Evolutionary conservation across 768 basidiomycete genomes (phyloP).

Genomic region (Suillus lakei): DNA sequence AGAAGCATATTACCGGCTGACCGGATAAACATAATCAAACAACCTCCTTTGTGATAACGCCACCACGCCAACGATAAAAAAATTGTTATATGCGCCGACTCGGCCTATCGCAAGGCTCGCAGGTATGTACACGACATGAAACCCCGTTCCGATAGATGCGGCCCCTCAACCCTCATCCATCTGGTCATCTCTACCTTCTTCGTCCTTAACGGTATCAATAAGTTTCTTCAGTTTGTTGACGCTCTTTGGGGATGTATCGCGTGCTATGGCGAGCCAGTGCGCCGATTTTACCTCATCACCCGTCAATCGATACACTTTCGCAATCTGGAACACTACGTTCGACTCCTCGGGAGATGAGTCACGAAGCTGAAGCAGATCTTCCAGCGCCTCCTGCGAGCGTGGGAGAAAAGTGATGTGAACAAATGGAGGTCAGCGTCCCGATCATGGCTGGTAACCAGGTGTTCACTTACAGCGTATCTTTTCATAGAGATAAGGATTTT

Average conservation of each 20-base stretch:
- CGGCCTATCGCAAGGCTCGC: not conserved
- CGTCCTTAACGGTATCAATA: conserved; percentile 71
- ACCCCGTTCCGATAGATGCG: not conserved
- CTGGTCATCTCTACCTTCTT: conserved; percentile 55
- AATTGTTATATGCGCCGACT: conserved; percentile 13
- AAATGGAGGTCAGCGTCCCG: conserved; percentile 28
- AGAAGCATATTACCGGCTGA: conserved; percentile 27
- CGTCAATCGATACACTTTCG: conserved; percentile 84
- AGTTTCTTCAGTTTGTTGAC: conserved; percentile 81
- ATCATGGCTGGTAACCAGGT: conserved; percentile 25
- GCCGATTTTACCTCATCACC: conserved; percentile 82
- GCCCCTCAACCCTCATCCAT: conserved; percentile 76
- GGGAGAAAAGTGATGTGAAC: conserved; percentile 28
- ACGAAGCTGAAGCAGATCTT: conserved; percentile 80
- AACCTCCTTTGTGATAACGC: conserved; percentile 20
- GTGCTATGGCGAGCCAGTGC: conserved; percentile 84
- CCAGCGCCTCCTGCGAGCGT: conserved; percentile 68
- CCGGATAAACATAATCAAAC: conserved; percentile 30
- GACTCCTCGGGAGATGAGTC: conserved; percentile 92
- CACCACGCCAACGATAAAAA: conserved; percentile 20
- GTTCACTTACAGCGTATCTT: conserved; percentile 73
- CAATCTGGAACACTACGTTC: conserved; percentile 95
- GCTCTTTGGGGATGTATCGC: conserved; percentile 94
- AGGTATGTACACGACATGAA: conserved; percentile 10
- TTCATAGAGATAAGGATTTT: conserved; percentile 87